Base-by-base conservation (phyloP, 169 alveolate genomes). In the Eimeria mitis region DNA sequence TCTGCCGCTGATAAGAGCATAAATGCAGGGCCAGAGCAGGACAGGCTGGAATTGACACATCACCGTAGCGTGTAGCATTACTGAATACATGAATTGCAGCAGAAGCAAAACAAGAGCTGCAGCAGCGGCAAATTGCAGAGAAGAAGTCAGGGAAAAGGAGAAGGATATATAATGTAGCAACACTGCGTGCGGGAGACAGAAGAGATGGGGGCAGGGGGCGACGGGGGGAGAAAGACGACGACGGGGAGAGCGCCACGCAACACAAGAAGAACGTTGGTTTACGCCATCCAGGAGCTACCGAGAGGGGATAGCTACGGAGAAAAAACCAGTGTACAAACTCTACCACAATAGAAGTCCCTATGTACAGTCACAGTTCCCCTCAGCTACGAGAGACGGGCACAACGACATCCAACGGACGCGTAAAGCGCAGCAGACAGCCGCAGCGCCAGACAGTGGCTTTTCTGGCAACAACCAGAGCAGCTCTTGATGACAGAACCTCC, bases 1-100 rank as follows among this genome's bases (percentile, higher is more conserved):
- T 16, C 85, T 75, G 42, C 85, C 16, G 85, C 59, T 23, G 85
- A 40, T 40, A 4, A 75, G 59, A 75, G 54, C 83, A 73, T 34
- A 37, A 37, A 42, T 47, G 61, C 85, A 75, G 7, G 61, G 85
- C 52, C 56, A 37, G 19, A n/a, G 16, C 2, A 40, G 37, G 44
- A 31, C 40, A 68, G 31, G 76, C 76, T 47, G 9, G 31, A 68
- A 16, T 47, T 47, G 31, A 68, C 31, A 31, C 76, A 68, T 23
- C 76, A 68, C 19, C 16, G 76, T 68, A 68, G 21, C 42, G 23
- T 21, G 76, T n/a, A 21, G 76, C 76, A 31, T 47, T 28, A 31
- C 28, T 31, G 44, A 68, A 68, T 1, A 28, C 28, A 9, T 0
- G 21, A 63, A 40, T 4, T 28, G 73, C 73, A 68, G 44, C 76